A percentile compares a stretch with the other conserved stretches of the same genome.
phyloP scores from a whole-genome alignment of 2,329 filamentous ascomycete species.

The Colletotrichum sidae region DNA sequence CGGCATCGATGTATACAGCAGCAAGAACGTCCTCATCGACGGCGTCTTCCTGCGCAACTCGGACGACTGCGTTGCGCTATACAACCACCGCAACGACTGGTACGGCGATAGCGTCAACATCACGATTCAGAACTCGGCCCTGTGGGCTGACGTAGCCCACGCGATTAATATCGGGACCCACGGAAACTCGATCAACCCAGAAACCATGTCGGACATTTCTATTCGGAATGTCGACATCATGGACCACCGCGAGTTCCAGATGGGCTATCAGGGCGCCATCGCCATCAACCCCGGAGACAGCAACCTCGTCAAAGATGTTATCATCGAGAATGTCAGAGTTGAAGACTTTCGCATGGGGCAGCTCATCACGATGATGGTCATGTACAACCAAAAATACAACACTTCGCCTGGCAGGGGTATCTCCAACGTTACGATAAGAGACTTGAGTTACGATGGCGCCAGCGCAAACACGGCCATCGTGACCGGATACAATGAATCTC shows the following conservation, averaged over 20 bases:
- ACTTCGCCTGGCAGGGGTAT: conserved; percentile 46
- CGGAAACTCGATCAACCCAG: conserved; percentile 45
- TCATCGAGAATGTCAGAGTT: conserved; percentile 43
- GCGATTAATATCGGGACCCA: conserved; percentile 50
- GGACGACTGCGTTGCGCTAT: conserved; percentile 48
- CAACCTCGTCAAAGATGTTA: conserved; percentile 43
- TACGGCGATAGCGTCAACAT: conserved; percentile 47
- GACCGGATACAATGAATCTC: conserved; percentile 28
- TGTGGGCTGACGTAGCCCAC: conserved; percentile 47
- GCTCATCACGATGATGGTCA: conserved; percentile 46
- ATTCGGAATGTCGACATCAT: conserved; percentile 48
- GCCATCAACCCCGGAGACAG: conserved; percentile 46
- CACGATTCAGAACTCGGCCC: conserved; percentile 43
- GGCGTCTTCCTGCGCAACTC: conserved; percentile 48
- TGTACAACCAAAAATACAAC: conserved; percentile 47
- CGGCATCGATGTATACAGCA: conserved; percentile 42
- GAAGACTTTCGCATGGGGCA: conserved; percentile 45
- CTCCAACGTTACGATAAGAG: conserved; percentile 43
- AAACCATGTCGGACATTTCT: conserved; percentile 44
- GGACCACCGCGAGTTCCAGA: conserved; percentile 47
- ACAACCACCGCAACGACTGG: conserved; percentile 45
- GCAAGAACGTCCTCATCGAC: conserved; percentile 41
- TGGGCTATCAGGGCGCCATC: conserved; percentile 48
- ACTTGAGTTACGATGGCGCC: conserved; percentile 37
- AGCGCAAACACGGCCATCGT: conserved; percentile 40